Conservation (phyloP, 129 eudicot genomes). For the Escallonia herrerae region DNA sequence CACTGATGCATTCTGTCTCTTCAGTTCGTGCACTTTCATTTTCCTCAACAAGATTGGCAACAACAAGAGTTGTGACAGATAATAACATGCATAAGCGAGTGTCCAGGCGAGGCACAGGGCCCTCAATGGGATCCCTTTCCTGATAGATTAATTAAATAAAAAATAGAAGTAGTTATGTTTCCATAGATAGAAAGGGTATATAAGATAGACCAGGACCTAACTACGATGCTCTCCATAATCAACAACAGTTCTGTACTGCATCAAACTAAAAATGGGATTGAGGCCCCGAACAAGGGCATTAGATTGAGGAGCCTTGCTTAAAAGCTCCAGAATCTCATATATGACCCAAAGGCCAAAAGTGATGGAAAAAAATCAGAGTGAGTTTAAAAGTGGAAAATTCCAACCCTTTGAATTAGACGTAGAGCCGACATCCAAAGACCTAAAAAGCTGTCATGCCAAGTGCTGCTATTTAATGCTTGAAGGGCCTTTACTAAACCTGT, state of each 20-base stretch:
- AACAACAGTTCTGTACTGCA: not conserved
- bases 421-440: constrained; percentile 98
- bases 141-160: constrained; percentile 17
- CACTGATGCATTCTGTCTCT: constrained; percentile 26
- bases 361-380: not conserved
- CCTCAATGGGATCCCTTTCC: constrained; percentile 98
- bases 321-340: not conserved
- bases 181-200: not conserved
- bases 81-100: constrained; percentile 85
- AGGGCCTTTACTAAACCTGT: constrained; percentile 82
- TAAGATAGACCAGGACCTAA: not conserved
- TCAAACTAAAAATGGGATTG: no score
- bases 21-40: constrained; percentile 39
- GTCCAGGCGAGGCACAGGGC: constrained; percentile 91
- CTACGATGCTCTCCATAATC: not conserved
- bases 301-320: no score
- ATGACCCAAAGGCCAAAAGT: not conserved
- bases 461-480: constrained; percentile 66
- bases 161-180: constrained; percentile 1
- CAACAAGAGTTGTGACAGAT: constrained; percentile 67
- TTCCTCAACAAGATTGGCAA: constrained; percentile 79
- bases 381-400: constrained; percentile 13
- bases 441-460: constrained; percentile 86
- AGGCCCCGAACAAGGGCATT: no score
- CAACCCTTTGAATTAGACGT: constrained; percentile 92